Evolutionary conservation across 1,284 basidiomycete species (phyloP).

Genomic region (Cryptococcus jaspeensis): DNA sequence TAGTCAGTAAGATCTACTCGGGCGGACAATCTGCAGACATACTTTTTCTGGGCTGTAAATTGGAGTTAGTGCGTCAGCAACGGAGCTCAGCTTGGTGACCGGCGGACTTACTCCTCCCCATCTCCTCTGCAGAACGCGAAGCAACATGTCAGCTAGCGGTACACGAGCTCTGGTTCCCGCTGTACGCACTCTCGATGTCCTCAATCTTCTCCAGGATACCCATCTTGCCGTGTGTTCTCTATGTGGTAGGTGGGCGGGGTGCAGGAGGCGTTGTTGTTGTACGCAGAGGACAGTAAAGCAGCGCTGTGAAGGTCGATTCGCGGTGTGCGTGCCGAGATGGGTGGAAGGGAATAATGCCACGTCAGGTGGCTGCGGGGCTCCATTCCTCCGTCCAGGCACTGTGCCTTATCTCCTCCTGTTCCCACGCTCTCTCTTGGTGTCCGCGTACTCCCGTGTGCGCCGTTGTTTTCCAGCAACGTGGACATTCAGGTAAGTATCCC

Average conservation of each 20-base stretch:
- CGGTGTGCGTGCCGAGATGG: no score
- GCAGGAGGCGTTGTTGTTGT: background rate
- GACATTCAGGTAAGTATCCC: no score
- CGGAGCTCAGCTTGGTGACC: background rate
- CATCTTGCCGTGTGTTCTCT: conserved; percentile 56
- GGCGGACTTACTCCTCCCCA: conserved; percentile 75
- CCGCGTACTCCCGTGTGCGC: no score
- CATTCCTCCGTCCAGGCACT: no score
- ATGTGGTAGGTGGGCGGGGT: background rate
- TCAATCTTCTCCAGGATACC: conserved; percentile 93
- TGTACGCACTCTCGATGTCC: conserved; percentile 80
- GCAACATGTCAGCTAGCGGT: conserved; percentile 7
- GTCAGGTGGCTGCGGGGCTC: no score
- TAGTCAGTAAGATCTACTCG: conserved; percentile 21
- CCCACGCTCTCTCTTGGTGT: no score
- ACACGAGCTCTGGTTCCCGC: background rate
- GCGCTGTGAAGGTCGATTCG: no score
- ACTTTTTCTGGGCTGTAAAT: conserved; percentile 80
- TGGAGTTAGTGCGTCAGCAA: conserved; percentile 5
- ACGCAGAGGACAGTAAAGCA: no score
- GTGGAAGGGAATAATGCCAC: no score
- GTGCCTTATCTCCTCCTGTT: no score
- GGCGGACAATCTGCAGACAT: conserved; percentile 56
- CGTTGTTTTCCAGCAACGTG: no score
- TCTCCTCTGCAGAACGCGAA: conserved; percentile 68